Evolutionary conservation across 495 filamentous ascomycete species (phyloP), one percentile per base, ranked within the genome.

Genomic region (Penicillium egyptiacum): DNA sequence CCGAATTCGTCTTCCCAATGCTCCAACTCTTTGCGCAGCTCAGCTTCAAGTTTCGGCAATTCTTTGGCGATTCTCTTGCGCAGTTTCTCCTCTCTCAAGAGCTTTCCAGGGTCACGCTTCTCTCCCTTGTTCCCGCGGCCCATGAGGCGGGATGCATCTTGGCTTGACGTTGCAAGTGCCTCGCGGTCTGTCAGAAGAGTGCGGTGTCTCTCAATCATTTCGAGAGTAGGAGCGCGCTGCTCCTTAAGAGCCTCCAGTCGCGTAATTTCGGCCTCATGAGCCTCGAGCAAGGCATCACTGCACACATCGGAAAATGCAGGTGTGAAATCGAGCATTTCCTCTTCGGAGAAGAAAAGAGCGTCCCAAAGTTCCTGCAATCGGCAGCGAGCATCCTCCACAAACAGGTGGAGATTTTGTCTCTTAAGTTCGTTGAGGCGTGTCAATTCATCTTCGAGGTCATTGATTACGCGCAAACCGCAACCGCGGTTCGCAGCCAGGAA

Each of bases 1-100:
- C 92, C 92, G 66, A 90, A 96, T 57, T 97, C 92, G 55, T 96
- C 88, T 68, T 97, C 95, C 88, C 89, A 99, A 35, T 82, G 74
- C 73, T 95, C 92, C 28, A 99, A 78, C 42, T 81, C 78, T 63
- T 87, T 95, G 58, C 82, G 85, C 41, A 99, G 77, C 10, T 98
- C 92, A 0, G 79, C 79, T 51, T 91, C 88, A 16, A 99, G 79
- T 71, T 94, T 98, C 6, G 94, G 94, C 42, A 99, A 79, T 60
- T 99, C 94, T 72, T 97, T 97, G 16, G 91, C 80, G 56, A 98
- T 96, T 25, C 92, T 79, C 81, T 98, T 99, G 40, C 94, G 84
- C 90, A 96, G 94, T 80, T 96, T 98, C 76, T 99, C 94, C 67
- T 99, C 94, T 23, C 94, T 83, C 28, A 99, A 76, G n/a, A 99